A percentile compares a stretch with the other conserved stretches of the same genome.
These are phyloP conservation scores for Onygenales sp. DNA, from an alignment of 2,329 filamentous ascomycete genomes.

Conservation along the genomic window DNA sequence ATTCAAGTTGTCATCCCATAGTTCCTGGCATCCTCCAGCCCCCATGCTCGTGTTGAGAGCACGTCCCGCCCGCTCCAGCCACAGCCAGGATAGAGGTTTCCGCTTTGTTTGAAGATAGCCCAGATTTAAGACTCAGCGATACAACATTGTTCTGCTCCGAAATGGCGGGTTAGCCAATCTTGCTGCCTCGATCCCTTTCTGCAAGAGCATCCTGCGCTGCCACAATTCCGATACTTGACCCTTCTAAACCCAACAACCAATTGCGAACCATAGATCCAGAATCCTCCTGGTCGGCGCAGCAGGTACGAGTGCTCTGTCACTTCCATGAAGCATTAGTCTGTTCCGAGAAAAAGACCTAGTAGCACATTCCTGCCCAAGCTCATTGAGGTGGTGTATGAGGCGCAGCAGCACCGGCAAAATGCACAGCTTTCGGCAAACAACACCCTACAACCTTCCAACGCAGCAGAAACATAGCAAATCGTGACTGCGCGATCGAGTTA, in stretches of 20 bases:
- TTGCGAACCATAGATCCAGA: too few relatives aligned
- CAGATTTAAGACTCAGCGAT: neutral
- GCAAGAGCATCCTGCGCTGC: too few relatives aligned
- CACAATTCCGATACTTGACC: too few relatives aligned
- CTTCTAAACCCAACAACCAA: too few relatives aligned
- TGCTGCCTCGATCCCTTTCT: too few relatives aligned
- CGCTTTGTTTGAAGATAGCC: neutral
- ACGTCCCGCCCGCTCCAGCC: neutral
- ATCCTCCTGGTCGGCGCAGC: too few relatives aligned
- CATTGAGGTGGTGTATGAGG: neutral
- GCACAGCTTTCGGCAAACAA: neutral
- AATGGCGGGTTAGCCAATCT: neutral
- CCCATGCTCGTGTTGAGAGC: neutral
- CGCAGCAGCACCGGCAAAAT: neutral
- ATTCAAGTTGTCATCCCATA: neutral
- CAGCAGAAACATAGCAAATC: neutral
- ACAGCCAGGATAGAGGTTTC: neutral
- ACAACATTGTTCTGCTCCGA: neutral
- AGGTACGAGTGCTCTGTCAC: too few relatives aligned
- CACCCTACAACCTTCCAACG: neutral
- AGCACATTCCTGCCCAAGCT: neutral
- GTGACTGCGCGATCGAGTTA: too few relatives aligned
- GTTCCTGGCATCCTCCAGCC: neutral
- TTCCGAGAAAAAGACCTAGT: neutral
- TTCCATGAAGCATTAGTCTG: neutral